These are phyloP conservation scores for Lachancea dasiensis DNA, from an alignment of 805 yeast species.

Conservation along the genomic window DNA sequence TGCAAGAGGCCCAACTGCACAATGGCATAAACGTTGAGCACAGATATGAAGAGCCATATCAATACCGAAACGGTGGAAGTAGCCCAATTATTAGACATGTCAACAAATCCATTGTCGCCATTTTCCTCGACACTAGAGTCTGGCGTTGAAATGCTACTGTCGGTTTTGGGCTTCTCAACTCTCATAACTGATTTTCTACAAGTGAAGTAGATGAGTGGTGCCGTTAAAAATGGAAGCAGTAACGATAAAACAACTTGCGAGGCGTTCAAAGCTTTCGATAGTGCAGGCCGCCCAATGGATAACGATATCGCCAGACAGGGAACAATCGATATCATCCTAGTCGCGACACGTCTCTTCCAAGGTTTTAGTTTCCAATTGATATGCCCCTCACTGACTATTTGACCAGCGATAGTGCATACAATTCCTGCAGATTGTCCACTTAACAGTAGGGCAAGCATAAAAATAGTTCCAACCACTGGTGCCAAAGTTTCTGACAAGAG, in stretches of 20 bases:
- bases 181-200: constrained; percentile 64
- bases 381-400: constrained; percentile 88
- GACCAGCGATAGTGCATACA: constrained; percentile 90
- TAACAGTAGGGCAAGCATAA: constrained; percentile 75
- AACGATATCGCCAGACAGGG: constrained; percentile 75
- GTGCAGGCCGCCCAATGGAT: constrained; percentile 66
- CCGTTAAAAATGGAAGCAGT: constrained; percentile 74
- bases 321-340: constrained; percentile 70
- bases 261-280: constrained; percentile 68
- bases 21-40: constrained; percentile 62
- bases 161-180: constrained; percentile 33
- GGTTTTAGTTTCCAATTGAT: constrained; percentile 76
- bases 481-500: constrained; percentile 57
- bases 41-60: constrained; percentile 67
- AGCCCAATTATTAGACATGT: constrained; percentile 59
- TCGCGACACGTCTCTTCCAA: constrained; percentile 70
- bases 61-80: constrained; percentile 45
- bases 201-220: constrained; percentile 82
- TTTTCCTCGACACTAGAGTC: constrained; percentile 10
- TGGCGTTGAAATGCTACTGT: constrained; percentile 7
- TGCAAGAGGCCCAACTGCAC: constrained; percentile 35
- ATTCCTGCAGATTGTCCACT: constrained; percentile 91
- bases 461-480: constrained; percentile 73
- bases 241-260: constrained; percentile 82
- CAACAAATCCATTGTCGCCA: constrained; percentile 18